phyloP scores from a whole-genome alignment of 2,329 filamentous ascomycete species.

The Metarhizium anisopliae region DNA sequence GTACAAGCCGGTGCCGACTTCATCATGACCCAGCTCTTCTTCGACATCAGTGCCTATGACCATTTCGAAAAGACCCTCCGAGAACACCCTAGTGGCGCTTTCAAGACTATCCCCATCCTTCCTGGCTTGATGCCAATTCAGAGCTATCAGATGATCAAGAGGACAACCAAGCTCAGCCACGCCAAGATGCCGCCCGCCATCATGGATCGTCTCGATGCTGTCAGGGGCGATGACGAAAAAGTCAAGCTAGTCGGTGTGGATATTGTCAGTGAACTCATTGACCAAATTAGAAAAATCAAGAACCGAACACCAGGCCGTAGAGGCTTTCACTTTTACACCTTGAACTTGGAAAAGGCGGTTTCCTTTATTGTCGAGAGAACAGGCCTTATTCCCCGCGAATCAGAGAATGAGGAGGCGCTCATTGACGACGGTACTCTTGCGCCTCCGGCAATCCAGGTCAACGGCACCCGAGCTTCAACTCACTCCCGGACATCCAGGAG shows the following conservation, averaged over 20 bases:
- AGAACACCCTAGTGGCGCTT: conserved; percentile 73
- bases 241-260: conserved; percentile 75
- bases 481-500: conserved; percentile 43
- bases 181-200: conserved; percentile 68
- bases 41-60: conserved; percentile 76
- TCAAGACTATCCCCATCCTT: conserved; percentile 82
- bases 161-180: conserved; percentile 91
- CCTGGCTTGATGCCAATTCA: conserved; percentile 97
- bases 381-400: conserved; percentile 63
- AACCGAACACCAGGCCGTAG: conserved; percentile 48
- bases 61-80: conserved; percentile 69
- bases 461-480: conserved; percentile 32
- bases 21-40: conserved; percentile 97
- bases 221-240: conserved; percentile 71
- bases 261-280: conserved; percentile 75
- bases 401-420: conserved; percentile 43
- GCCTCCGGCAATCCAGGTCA: conserved; percentile 32
- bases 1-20: conserved; percentile 88
- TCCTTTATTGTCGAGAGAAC: conserved; percentile 85
- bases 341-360: conserved; percentile 94
- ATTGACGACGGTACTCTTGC: conserved; percentile 31
- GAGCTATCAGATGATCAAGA: conserved; percentile 89
- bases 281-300: conserved; percentile 62
- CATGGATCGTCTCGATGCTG: conserved; percentile 59
- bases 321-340: conserved; percentile 95